Conservation (phyloP, 2,329 filamentous ascomycete species). For the Penicillium aurantiogriseum region DNA sequence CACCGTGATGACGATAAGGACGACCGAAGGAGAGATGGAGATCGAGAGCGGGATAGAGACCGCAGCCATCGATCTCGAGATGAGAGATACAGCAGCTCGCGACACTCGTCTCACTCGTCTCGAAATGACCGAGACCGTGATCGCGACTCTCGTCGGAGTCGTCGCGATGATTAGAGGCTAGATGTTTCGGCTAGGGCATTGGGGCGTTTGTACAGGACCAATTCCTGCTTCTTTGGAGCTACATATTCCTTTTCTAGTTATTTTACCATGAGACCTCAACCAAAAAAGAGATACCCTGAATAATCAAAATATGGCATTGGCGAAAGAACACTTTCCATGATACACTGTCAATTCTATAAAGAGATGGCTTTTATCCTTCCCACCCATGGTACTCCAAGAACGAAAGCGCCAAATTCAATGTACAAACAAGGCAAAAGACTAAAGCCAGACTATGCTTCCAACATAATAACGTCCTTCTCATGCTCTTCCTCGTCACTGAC, state of each 20-base stretch:
- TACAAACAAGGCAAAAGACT: conserved; percentile 19
- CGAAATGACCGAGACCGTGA: conserved; percentile 28
- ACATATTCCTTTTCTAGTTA: not conserved
- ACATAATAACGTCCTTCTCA: conserved; percentile 43
- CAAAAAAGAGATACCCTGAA: conserved; percentile 24
- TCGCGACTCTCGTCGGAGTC: conserved; percentile 32
- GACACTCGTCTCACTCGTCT: conserved; percentile 35
- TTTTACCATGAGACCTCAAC: not conserved
- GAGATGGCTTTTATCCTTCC: conserved; percentile 26
- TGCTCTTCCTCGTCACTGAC: conserved; percentile 27
- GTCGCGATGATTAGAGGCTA: conserved; percentile 27
- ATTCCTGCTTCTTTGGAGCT: not conserved
- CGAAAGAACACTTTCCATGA: not conserved
- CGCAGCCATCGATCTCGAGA: conserved; percentile 33
- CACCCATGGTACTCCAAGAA: conserved; percentile 24
- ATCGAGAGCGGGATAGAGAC: conserved; percentile 30
- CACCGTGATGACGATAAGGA: conserved; percentile 30
- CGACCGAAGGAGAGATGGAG: conserved; percentile 21
- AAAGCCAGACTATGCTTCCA: conserved; percentile 30
- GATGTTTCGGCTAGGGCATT: not conserved
- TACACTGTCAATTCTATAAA: conserved; percentile 24
- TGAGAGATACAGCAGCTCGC: conserved; percentile 33
- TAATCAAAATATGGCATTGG: conserved; percentile 1
- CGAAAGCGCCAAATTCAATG: conserved; percentile 26
- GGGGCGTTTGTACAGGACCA: conserved; percentile 4